A percentile compares a stretch with the other conserved stretches of the same genome.
phyloP scores from a whole-genome alignment of 768 basidiomycete genomes.

The Goffeauzyma gilvescens region DNA sequence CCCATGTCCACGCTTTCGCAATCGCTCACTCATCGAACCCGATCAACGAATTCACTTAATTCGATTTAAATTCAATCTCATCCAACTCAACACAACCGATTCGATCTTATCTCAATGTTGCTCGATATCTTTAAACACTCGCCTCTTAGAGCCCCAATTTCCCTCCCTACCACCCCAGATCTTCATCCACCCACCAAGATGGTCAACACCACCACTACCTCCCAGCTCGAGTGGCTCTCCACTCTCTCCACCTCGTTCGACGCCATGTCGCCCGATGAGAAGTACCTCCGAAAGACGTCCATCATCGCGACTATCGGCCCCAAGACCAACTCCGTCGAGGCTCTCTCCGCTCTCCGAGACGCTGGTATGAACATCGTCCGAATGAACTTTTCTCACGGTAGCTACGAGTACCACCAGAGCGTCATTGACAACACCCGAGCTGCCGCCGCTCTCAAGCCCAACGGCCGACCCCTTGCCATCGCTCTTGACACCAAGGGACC shows the following conservation, averaged over 20 bases:
- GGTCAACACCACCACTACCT: constrained; percentile 17
- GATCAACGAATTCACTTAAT: no score
- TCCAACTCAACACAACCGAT: no score
- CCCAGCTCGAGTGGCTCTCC: constrained; percentile 81
- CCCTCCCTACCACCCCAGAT: background rate
- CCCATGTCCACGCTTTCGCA: no score
- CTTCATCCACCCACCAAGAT: constrained; percentile 9
- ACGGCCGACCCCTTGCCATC: constrained; percentile 83
- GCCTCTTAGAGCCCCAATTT: no score
- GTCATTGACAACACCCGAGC: constrained; percentile 94
- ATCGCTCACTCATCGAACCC: no score
- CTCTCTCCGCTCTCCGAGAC: constrained; percentile 57
- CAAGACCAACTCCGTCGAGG: constrained; percentile 82
- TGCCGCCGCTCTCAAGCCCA: constrained; percentile 53
- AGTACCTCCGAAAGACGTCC: constrained; percentile 79
- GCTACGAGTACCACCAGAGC: constrained; percentile 94
- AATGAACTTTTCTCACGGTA: constrained; percentile 99
- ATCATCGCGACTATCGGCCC: constrained; percentile 99
- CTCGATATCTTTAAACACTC: no score
- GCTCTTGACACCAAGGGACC: constrained; percentile 99
- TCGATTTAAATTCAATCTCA: no score
- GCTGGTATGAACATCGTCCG: constrained; percentile 98
- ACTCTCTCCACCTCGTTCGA: constrained; percentile 55
- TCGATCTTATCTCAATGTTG: no score
- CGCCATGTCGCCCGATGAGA: constrained; percentile 56